Base-by-base conservation (phyloP, 768 basidiomycete genomes). In the Harrya chromipes region DNA sequence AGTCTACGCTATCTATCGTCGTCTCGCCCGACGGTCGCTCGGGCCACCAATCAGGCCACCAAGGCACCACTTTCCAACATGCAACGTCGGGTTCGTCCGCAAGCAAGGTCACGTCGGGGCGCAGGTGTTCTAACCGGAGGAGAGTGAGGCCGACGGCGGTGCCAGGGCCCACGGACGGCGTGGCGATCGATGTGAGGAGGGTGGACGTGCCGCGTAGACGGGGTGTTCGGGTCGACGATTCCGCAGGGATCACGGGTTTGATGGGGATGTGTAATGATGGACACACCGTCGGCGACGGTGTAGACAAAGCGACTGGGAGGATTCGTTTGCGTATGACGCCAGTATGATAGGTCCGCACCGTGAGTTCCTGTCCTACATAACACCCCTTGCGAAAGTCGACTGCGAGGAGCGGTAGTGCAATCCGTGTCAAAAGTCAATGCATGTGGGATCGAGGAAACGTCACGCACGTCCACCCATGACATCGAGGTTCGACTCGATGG, bases 321-420 rank as follows among this genome's bases (percentile, higher is more conserved):
- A 94, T 88, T 12, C 97, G 83, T 67, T 97, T 98, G 53, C 97
- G 78, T 37, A 97, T 74, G 23, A 87, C 77, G 11, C 97, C 97
- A 6, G 88, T 97, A 66, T 97, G 93, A 67, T 95, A 95, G 33
- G 95, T 97, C 44, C 97, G 82, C 6, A 97, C 94, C 0, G 94
- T 97, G 35, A 98, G 75, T 61, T 98, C 97, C 74, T 99, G 97
- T 9, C 97, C 97, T 6, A 98, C 86, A 63, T 97, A 98, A 64
- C 97, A 99, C 3, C 97, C 97, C 72, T 99, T 99, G 49, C 90
- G 76, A 67, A 97, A 97, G 69, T 97, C 93, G 64, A 98, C 94
- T 87, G 76, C 23, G 41, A 24, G 55, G 21, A 53, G 24, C 36
- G 36, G 26, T 54, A 40, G 13, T 12, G 31, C 3, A n/a, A 39